Evolutionary conservation across 768 basidiomycete genomes (phyloP).

Genomic region (Rhodotorula diobovata): DNA sequence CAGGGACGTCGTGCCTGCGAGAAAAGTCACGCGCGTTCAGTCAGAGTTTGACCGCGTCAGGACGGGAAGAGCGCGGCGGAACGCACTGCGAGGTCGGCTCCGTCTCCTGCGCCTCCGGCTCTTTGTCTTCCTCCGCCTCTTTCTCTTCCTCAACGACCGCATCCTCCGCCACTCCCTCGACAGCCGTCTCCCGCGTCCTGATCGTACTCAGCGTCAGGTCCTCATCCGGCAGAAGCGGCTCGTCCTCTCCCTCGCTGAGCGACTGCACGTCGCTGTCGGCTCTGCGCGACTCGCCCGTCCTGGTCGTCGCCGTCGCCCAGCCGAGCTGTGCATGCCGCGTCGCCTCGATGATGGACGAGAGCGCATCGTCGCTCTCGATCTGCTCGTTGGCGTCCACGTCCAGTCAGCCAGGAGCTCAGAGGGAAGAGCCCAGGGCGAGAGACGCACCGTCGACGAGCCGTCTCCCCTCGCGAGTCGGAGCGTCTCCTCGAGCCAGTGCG

Average conservation of each 20-base stretch:
- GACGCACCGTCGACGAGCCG: conserved; percentile 13
- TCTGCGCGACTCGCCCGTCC: too few species aligned
- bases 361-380: conserved; percentile 26
- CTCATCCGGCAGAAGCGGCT: neutral
- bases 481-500: conserved; percentile 23
- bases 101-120: too few species aligned
- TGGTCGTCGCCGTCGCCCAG: neutral
- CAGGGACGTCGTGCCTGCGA: accelerated
- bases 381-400: neutral
- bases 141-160: neutral
- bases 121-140: neutral
- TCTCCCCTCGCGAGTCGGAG: conserved; percentile 3
- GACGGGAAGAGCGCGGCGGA: neutral
- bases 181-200: neutral
- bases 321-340: neutral
- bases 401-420: too few species aligned
- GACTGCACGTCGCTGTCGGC: too few species aligned
- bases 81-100: neutral
- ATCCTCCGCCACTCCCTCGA: neutral
- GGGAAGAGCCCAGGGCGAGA: too few species aligned
- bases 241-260: neutral
- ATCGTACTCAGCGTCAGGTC: neutral
- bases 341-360: conserved; percentile 26
- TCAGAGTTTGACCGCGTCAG: accelerated
- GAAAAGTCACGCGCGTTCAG: neutral